phyloP scores from a whole-genome alignment of 345 rosid species.

The Garcia nutans region DNA sequence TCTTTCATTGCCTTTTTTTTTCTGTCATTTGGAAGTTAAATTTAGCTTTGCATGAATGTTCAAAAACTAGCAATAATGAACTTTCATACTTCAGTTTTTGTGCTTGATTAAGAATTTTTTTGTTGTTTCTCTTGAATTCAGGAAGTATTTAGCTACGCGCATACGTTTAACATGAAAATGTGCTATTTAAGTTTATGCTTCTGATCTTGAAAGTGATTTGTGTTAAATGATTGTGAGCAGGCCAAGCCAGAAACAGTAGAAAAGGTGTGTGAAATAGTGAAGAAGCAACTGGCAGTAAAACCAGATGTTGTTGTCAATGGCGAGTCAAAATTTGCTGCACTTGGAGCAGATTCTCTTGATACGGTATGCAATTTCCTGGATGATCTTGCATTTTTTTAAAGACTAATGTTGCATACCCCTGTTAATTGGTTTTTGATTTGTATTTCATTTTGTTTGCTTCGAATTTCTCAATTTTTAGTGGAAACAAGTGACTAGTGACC shows the following conservation, averaged over 20 bases:
- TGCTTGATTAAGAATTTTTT: background rate
- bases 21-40: background rate
- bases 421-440: background rate
- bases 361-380: conserved; percentile 46
- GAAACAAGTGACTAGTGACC: background rate
- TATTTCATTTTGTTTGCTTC: background rate
- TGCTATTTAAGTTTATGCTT: background rate
- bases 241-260: conserved; percentile 81
- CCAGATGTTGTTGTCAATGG: conserved; percentile 52
- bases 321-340: conserved; percentile 63
- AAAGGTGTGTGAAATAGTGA: conserved; percentile 77
- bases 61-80: background rate
- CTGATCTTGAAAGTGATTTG: background rate
- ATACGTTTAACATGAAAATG: background rate
- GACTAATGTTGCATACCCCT: background rate
- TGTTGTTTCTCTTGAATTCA: background rate
- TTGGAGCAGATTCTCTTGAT: conserved; percentile 96
- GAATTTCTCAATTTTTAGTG: background rate
- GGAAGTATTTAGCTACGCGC: background rate
- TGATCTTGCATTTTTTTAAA: background rate
- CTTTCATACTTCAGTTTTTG: background rate
- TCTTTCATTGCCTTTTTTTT: background rate
- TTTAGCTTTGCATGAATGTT: background rate
- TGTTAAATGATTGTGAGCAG: conserved; percentile 29
- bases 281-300: conserved; percentile 74